Evolutionary conservation across 306 rosid species (phyloP), one percentile per base, ranked within the genome.

Genomic region (Cucurbita pepo): DNA sequence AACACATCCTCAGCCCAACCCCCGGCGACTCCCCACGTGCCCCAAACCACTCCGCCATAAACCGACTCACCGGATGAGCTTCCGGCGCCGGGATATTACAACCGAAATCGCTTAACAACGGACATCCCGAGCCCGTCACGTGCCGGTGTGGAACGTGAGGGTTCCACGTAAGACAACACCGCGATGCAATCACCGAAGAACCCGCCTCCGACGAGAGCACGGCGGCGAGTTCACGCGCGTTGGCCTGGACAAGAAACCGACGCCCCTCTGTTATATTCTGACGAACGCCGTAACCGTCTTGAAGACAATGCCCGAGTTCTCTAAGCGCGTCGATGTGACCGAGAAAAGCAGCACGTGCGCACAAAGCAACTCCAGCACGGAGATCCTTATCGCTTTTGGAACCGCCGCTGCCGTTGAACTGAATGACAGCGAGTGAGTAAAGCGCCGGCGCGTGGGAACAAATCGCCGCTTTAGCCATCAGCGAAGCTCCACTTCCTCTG

Each of bases 371-470:
- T 0, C 98, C 98, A 8, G 97, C 97, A 0, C 94, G 76, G 10
- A 93, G 88, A 75, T 90, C 91, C 73, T 93, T 93, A 71, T 93
- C 97, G 81, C 76, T 90, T 52, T 93, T 90, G 2, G 96, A 81
- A 51, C 97, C 97, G 0, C 98, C 96, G 75, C 98, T 93, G 7
- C 98, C 98, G 78, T 93, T 93, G 82, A 93, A 93, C 85, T 93
- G 98, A n/a, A 93, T 82, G 0, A 93, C 94, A 0, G 96, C 96
- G 1, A 93, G 86, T 0, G 98, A 90, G 78, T 90, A 93, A 0
- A 93, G 78, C 0, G 98, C 96, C 66, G 84, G 90, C 69, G 97
- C 98, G 96, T 93, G 90, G 47, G 93, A 91, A 18, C 78, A 63
- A 81, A 93, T 86, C 66, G 98, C 98, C 5, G 97, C 96, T 78